phyloP scores from a whole-genome alignment of 306 rosid genomes.

The Ceratonia siliqua region DNA sequence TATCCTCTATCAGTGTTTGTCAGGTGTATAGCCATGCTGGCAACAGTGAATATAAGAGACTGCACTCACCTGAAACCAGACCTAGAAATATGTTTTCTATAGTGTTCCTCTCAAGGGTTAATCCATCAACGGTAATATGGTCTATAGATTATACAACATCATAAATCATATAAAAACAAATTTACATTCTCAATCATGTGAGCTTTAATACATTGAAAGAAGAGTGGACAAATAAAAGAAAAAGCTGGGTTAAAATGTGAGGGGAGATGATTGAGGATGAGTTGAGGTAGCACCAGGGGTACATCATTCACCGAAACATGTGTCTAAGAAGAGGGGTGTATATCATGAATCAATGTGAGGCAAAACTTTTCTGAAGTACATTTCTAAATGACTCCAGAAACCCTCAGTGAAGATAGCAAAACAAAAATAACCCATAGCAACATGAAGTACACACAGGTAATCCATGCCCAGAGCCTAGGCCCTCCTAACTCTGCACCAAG shows the following conservation, averaged over 20 bases:
- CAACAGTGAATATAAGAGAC: not conserved
- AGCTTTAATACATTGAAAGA: not conserved
- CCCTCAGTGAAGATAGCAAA: constrained; percentile 74
- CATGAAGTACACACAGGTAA: constrained; percentile 67
- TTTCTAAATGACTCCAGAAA: constrained; percentile 70
- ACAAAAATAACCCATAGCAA: constrained; percentile 81
- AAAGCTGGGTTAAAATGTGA: not conserved
- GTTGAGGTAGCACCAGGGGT: not conserved
- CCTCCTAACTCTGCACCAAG: constrained; percentile 97
- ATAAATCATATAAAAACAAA: not conserved
- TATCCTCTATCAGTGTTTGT: not conserved
- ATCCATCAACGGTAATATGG: not conserved
- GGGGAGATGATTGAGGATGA: not conserved
- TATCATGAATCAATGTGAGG: not conserved
- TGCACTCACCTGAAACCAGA: not conserved
- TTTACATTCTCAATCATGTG: not conserved
- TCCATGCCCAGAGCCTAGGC: constrained; percentile 93
- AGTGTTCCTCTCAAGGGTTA: not conserved
- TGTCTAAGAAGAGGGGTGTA: not conserved
- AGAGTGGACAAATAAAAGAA: not conserved
- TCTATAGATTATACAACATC: not conserved
- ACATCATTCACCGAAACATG: not conserved
- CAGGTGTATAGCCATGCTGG: not conserved
- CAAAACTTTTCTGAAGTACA: not conserved
- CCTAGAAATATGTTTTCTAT: not conserved